Evolutionary conservation across 2,329 filamentous ascomycete species (phyloP), one percentile per base, ranked within the genome.

Genomic region (Simplicillium sp.): DNA sequence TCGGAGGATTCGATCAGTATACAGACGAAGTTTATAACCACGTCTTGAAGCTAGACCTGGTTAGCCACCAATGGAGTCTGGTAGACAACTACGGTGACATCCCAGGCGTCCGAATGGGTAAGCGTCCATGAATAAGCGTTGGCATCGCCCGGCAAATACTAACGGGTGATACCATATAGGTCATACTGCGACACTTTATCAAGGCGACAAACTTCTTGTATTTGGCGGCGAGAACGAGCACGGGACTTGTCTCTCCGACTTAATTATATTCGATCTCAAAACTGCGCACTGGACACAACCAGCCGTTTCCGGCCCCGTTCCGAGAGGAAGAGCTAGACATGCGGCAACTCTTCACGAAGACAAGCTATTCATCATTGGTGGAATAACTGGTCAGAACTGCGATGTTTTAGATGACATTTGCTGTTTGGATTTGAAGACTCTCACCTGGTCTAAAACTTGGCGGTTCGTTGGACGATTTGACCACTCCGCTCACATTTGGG

Each of bases 21-120:
- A 98, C 92, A 1, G 92, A 98, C 60, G 92, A 98, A 68, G 86
- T 98, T 14, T 98, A 98, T 66, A 98, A 98, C 57, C 92, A 98
- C 66, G 92, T 98, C 34, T 71, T 98, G 48, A 82, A 80, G 53
- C 68, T 98, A 39, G 89, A 98, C 59, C 74, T 98, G 47, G 73
- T 83, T 46, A 89, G 83, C 47, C 81, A 92, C 51, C 87, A 92
- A 59, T 98, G 92, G 92, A 92, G 80, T 50, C 69, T 98, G 38
- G 90, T 98, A 15, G 92, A 97, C 65, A 98, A 98, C 63, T 98
- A 95, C 67, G 92, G 92, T 29, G 90, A 97, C 63, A 97, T 97
- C 49, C 90, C 90, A 4, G 90, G 90, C 12, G 90, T 97, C 38
- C 81, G 90, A 50, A 97, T 97, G 92, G 90, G 89, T 87, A 71